A percentile compares a stretch with the other conserved stretches of the same genome.
These are phyloP conservation scores for Lanmaoa rubissima DNA, from an alignment of 768 basidiomycete genomes.

Conservation along the genomic window DNA sequence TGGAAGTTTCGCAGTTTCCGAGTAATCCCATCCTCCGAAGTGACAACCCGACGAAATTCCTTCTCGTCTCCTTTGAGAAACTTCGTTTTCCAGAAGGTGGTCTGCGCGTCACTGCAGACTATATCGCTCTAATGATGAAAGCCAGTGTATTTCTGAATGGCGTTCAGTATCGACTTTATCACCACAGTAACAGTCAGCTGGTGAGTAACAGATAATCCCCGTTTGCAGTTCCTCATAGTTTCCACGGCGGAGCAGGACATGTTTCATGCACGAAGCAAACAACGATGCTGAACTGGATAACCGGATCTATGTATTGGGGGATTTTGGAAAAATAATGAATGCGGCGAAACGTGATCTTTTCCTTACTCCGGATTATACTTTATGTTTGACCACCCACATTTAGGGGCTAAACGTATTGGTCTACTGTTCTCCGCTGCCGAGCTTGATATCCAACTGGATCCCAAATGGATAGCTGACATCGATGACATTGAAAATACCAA, in stretches of 20 bases:
- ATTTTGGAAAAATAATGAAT: slow-evolving; percentile 61
- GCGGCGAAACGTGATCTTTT: slow-evolving; percentile 52
- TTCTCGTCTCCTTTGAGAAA: slow-evolving; percentile 51
- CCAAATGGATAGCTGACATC: slow-evolving; percentile 50
- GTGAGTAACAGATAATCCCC: slow-evolving; percentile 32
- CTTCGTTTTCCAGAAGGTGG: slow-evolving; percentile 56
- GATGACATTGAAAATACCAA: slow-evolving; percentile 56
- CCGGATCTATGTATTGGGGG: slow-evolving; percentile 56
- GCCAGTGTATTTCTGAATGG: slow-evolving; percentile 56
- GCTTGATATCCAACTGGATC: slow-evolving; percentile 55
- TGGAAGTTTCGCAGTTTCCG: slow-evolving; percentile 49
- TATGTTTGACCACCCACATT: not conserved
- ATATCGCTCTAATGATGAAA: slow-evolving; percentile 54
- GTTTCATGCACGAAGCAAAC: slow-evolving; percentile 56
- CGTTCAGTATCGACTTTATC: slow-evolving; percentile 64
- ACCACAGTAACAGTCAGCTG: slow-evolving; percentile 70
- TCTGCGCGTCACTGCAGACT: slow-evolving; percentile 49
- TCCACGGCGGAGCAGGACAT: slow-evolving; percentile 57
- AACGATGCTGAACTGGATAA: slow-evolving; percentile 55
- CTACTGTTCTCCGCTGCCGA: slow-evolving; percentile 57
- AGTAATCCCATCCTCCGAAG: slow-evolving; percentile 57
- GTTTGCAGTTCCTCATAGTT: not conserved
- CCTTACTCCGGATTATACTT: not conserved
- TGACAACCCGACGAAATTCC: slow-evolving; percentile 57
- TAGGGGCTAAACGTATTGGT: slow-evolving; percentile 70